Evolutionary conservation across 106 monocot species (phyloP).

Genomic region (Chionographis japonica): DNA sequence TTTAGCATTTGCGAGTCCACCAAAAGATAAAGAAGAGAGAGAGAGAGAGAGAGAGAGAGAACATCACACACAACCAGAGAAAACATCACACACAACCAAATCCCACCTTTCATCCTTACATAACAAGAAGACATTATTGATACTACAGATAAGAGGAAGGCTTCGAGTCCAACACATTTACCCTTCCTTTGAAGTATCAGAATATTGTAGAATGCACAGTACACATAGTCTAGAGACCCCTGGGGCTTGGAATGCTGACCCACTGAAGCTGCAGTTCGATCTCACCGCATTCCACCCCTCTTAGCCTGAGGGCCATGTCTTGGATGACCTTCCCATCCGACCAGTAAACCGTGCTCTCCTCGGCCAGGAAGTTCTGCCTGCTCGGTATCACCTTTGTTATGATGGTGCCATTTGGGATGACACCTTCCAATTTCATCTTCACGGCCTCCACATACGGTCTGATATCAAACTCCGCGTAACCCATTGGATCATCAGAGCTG

Average conservation of each 20-base stretch:
- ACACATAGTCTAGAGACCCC: conserved; percentile 9
- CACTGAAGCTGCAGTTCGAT: conserved; percentile 52
- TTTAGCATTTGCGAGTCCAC: no score
- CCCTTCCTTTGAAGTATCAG: no score
- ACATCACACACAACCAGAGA: no score
- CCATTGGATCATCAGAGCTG: conserved; percentile 51
- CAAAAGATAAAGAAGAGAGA: no score
- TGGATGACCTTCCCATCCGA: conserved; percentile 43
- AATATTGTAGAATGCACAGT: no score
- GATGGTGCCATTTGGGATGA: conserved; percentile 17
- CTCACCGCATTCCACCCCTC: conserved; percentile 51
- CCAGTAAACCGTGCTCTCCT: conserved; percentile 41
- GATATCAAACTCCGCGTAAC: conserved; percentile 54
- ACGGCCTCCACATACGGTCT: conserved; percentile 37
- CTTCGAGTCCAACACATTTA: no score
- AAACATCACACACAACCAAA: no score
- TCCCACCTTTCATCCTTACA: no score
- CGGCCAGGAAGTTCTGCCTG: conserved; percentile 44
- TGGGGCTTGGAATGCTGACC: conserved; percentile 31
- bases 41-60: no score
- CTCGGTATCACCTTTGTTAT: conserved; percentile 29
- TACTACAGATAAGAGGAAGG: no score
- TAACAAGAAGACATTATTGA: no score
- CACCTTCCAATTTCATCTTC: conserved; percentile 23
- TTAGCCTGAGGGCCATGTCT: conserved; percentile 41